Evolutionary conservation across 371 early-diverging fungal species (phyloP).

Genomic region (Mucor irregularis): DNA sequence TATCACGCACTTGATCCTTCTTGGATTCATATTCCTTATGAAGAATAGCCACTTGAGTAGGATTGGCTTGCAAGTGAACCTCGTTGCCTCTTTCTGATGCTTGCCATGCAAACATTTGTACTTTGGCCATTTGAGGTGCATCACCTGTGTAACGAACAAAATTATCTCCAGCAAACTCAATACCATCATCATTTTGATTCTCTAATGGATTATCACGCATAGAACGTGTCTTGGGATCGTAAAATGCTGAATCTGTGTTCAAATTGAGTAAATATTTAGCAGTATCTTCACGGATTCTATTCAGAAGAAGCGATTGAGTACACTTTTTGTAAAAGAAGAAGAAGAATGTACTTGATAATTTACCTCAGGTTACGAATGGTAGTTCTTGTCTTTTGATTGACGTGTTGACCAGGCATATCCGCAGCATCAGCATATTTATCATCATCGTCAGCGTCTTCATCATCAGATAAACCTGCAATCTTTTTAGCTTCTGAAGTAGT

Average conservation of each 20-base stretch:
- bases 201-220: constrained; percentile 95
- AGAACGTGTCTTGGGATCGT: constrained; percentile 98
- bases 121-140: constrained; percentile 74
- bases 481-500: constrained; percentile 59
- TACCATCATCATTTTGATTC: constrained; percentile 61
- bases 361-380: constrained; percentile 94
- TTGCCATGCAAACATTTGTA: constrained; percentile 94
- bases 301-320: constrained; percentile 6
- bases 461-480: constrained; percentile 58
- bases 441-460: constrained; percentile 81
- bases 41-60: constrained; percentile 89
- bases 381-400: constrained; percentile 88
- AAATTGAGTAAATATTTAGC: constrained; percentile 96
- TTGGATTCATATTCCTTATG: constrained; percentile 85
- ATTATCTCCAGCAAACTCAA: constrained; percentile 88
- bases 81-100: constrained; percentile 82
- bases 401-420: constrained; percentile 89
- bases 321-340: neutral
- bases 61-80: constrained; percentile 92
- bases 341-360: constrained; percentile 6
- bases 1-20: constrained; percentile 75
- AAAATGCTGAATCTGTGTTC: constrained; percentile 93
- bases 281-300: constrained; percentile 95
- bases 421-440: constrained; percentile 90
- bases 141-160: constrained; percentile 90